Base-by-base conservation (phyloP, 2,329 filamentous ascomycete species). In the Aspergillus proliferans region DNA sequence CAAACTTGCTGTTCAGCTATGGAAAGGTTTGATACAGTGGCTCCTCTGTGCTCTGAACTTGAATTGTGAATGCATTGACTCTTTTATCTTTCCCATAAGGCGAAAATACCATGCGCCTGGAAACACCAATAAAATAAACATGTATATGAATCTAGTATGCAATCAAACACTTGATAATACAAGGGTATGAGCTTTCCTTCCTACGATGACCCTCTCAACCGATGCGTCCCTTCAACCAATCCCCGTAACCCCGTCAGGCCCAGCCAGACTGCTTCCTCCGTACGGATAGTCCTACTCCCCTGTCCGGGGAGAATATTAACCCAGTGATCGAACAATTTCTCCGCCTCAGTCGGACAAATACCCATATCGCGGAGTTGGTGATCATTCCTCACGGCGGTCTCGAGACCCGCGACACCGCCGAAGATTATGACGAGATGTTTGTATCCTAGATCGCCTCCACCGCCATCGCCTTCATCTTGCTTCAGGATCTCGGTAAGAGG, bases 231-330 rank as follows among this genome's bases (percentile, higher is more conserved):
- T 41, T 63, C 50, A 15, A 63, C 81, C 76, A 85, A 50, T 51
- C 73, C 76, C 61, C 83, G 79, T 62, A 93, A 63, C 2, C 82
- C 81, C 60, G 84, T 85, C 64, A 94, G 67, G 0, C 84, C 87
- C 62, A 93, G 81, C 71, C 86, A 87, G 15, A 94, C 71, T 1
- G 88, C 88, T 70, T 95, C 89, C 59, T 94, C 88, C 0, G 88
- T 93, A 53, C 87, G 75, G 53, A 95, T 92, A 1, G 84, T 89
- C 59, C 88, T 76, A 64, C 87, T 92, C 1, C 88, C 88, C 67
- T 94, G 89, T 1, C 83, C 82, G 3, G 88, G 87, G 55, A 90
- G 76, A 41, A 93, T 77, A 66, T 95, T 88, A 15, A 94, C 76
- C 88, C 88, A 94, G 57, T 84, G 78, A 67, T 95, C 89, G 64